Base-by-base conservation (phyloP, 1,284 basidiomycete species). In the Ustilago crameri region DNA sequence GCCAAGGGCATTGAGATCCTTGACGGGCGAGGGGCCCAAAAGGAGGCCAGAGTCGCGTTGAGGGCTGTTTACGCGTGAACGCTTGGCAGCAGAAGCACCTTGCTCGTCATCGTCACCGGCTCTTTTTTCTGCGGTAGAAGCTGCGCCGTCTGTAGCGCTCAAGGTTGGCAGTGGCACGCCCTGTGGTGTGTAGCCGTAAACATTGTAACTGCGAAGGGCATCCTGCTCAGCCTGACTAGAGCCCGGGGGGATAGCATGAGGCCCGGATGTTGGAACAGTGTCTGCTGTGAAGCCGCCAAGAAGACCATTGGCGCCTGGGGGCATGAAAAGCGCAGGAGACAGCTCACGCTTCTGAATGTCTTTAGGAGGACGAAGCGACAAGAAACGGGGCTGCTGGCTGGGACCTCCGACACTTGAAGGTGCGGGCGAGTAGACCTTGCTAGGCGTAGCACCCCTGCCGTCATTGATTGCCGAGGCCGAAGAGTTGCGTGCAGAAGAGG, bases 1-100 rank as follows among this genome's bases (percentile, higher is more conserved):
- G 14, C 75, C 78, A 10, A 82, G 75, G 12, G 67, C 65, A 47
- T 82, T 81, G 42, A 82, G 65, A 40, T 82, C 80, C 54, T 73
- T 80, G 59, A 82, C 80, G 7, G 75, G 77, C 51, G 78, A 74
- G 14, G 66, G 71, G 34, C 62, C 77, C 20, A 74, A 35, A 41
- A 56, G n/a, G 35, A 59, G 51, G 27, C 54, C 53, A 18, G 53
- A 50, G 8, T 61, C 58, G 10, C 64, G 69, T 26, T 51, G 50
- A 3, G 69, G 64, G 15, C 64, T 73, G 1, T 42, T 51, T 27
- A 69, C n/a, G 27, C 71, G 56, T n/a, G 66, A 62, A 18, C 61
- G 66, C 53, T 74, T 71, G n/a, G 63, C 55, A 37, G 57, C 61
- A 3, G 67, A 61, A 5, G 47, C 38, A 32, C 24, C 48, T 14